These are phyloP conservation scores for Penicillium sp. DNA, from an alignment of 2,329 filamentous ascomycete species.

Conservation along the genomic window DNA sequence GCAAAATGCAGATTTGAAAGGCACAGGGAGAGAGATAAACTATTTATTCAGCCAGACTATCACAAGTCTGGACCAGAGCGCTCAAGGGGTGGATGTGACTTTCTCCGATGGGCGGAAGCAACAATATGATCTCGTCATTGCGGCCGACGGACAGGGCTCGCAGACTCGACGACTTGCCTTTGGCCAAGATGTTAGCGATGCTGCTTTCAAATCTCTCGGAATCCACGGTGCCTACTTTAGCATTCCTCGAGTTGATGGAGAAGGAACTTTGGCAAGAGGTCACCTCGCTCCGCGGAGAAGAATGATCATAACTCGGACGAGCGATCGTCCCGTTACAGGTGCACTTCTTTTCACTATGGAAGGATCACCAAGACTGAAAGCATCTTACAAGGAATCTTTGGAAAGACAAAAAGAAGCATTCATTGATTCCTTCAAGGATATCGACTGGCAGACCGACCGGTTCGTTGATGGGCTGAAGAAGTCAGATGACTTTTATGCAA, in stretches of 20 bases:
- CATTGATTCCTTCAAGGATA: background rate
- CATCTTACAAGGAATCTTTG: background rate
- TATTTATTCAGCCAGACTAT: background rate
- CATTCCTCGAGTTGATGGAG: slow-evolving; percentile 6
- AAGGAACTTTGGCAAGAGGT: slow-evolving; percentile 7
- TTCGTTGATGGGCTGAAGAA: background rate
- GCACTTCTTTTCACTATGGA: slow-evolving; percentile 1
- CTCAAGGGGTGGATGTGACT: background rate
- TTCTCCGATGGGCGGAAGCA: background rate
- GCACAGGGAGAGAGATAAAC: background rate
- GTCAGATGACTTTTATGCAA: slow-evolving; percentile 3
- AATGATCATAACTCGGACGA: slow-evolving; percentile 1
- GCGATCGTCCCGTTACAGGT: slow-evolving; percentile 1
- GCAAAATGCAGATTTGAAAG: background rate
- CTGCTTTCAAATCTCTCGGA: slow-evolving; percentile 1
- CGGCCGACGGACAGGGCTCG: slow-evolving; percentile 3
- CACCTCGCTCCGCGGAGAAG: slow-evolving; percentile 4
- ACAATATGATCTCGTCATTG: slow-evolving; percentile 1
- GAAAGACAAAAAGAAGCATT: background rate
- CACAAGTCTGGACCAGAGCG: background rate
- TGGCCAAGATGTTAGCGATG: background rate
- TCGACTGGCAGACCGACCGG: slow-evolving; percentile 1
- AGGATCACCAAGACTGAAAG: background rate
- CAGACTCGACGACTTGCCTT: background rate
- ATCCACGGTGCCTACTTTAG: slow-evolving; percentile 8